Percentiles rank a stretch among this genome's conserved stretches.
Conservation (phyloP, 1,284 basidiomycete species). For the Hortiboletus rubellus region DNA sequence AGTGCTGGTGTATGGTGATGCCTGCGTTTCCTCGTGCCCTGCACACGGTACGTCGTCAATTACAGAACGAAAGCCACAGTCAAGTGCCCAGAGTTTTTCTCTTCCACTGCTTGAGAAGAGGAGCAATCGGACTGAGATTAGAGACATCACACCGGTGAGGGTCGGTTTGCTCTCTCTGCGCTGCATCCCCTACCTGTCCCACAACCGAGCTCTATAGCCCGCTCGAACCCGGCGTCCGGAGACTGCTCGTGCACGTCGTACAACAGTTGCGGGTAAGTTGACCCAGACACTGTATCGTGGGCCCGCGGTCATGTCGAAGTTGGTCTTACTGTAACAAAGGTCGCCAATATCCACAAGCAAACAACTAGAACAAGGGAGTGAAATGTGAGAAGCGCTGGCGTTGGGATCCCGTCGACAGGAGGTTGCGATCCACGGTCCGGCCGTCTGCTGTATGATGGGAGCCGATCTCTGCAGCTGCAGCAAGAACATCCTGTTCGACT, state of each 20-base stretch:
- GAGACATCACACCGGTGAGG: conserved; percentile 35
- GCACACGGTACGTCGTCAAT: background rate
- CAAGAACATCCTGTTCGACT: background rate
- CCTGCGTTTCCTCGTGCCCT: background rate
- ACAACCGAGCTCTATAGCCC: conserved; percentile 75
- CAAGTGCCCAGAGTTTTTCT: background rate
- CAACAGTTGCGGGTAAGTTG: conserved; percentile 64
- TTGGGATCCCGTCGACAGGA: background rate
- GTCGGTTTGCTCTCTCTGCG: background rate
- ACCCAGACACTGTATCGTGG: conserved; percentile 53
- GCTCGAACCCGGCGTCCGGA: conserved; percentile 43
- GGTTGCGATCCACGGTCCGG: too few species aligned
- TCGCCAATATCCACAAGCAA: conserved; percentile 1
- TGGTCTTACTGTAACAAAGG: conserved; percentile 12
- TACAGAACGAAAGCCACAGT: background rate
- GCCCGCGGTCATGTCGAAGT: conserved; percentile 51
- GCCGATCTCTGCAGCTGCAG: too few species aligned
- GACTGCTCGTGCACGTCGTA: conserved; percentile 55
- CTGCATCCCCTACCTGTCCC: conserved; percentile 54
- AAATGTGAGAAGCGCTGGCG: background rate
- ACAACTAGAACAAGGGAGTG: background rate
- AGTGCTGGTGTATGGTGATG: background rate
- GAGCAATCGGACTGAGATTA: background rate
- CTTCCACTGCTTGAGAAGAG: background rate
- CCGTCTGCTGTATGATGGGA: too few species aligned